Conservation (phyloP, 257 asterid species). For the Schizonepeta tenuifolia region DNA sequence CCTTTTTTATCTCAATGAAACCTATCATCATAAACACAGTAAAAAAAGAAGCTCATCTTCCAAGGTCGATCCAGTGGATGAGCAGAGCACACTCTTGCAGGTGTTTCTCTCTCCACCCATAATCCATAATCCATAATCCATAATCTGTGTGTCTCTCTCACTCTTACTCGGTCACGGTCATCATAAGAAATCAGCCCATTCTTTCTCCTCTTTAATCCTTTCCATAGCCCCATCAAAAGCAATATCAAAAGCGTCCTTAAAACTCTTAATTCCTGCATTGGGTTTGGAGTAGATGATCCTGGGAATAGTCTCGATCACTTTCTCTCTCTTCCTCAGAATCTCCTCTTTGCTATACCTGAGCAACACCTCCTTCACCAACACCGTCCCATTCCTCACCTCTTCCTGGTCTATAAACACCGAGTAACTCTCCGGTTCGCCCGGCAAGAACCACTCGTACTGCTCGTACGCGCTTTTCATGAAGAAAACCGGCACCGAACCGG, state of each 20-base stretch:
- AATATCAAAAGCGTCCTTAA: slow-evolving; percentile 84
- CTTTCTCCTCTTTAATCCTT: slow-evolving; percentile 76
- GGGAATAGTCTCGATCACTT: slow-evolving; percentile 77
- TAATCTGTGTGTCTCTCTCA: neutral
- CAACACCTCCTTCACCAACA: slow-evolving; percentile 57
- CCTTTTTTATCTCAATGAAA: neutral
- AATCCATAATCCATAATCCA: no score
- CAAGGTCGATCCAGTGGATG: neutral
- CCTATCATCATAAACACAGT: neutral
- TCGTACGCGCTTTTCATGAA: slow-evolving; percentile 70
- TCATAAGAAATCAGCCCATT: slow-evolving; percentile 66
- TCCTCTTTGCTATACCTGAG: slow-evolving; percentile 53
- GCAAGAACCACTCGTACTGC: slow-evolving; percentile 88
- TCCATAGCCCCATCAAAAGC: slow-evolving; percentile 83
- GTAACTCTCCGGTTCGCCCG: slow-evolving; percentile 76
- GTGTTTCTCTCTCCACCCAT: neutral
- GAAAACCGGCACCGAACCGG: slow-evolving; percentile 85
- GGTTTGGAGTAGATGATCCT: slow-evolving; percentile 67
- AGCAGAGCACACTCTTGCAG: neutral
- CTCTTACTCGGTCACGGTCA: neutral
- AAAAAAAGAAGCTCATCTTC: neutral
- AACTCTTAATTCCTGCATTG: slow-evolving; percentile 44
- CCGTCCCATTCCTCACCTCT: slow-evolving; percentile 59
- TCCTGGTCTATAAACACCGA: slow-evolving; percentile 73
- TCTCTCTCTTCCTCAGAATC: slow-evolving; percentile 69